Conservation (phyloP, 352 stramenopile genomes). For the Globisporangium orthogonon region DNA sequence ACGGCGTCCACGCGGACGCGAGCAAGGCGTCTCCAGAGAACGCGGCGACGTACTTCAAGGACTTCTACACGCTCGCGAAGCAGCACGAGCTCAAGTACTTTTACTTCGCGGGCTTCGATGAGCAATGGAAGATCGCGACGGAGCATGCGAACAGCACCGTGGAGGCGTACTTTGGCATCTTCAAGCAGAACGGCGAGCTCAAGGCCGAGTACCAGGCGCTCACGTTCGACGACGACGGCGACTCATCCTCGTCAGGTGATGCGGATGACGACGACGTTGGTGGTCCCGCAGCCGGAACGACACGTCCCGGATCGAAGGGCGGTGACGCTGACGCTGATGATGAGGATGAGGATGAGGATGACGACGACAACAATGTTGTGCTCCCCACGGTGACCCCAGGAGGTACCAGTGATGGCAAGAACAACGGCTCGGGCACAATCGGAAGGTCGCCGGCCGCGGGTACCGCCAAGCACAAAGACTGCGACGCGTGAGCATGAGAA, state of each 20-base stretch:
- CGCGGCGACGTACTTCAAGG: conserved; percentile 45
- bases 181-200: conserved; percentile 35
- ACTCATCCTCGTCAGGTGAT: background rate
- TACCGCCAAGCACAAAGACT: conserved; percentile 7
- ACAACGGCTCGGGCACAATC: background rate
- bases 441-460: background rate
- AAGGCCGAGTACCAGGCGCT: conserved; percentile 36
- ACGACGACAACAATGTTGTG: background rate
- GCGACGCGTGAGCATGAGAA: conserved; percentile 4
- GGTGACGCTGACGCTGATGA: background rate
- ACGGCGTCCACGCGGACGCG: conserved; percentile 26
- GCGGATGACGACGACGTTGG: background rate
- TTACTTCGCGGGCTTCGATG: conserved; percentile 67
- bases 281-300: background rate
- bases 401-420: background rate
- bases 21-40: conserved; percentile 34
- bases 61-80: conserved; percentile 41
- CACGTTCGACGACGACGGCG: conserved; percentile 20
- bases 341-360: background rate
- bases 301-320: background rate
- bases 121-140: conserved; percentile 47
- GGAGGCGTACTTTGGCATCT: conserved; percentile 69
- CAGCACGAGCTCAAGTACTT: conserved; percentile 44
- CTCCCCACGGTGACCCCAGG: background rate
- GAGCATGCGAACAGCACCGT: conserved; percentile 47